phyloP scores from a whole-genome alignment of 2,329 filamentous ascomycete genomes.

The Akanthomyces lecanii region DNA sequence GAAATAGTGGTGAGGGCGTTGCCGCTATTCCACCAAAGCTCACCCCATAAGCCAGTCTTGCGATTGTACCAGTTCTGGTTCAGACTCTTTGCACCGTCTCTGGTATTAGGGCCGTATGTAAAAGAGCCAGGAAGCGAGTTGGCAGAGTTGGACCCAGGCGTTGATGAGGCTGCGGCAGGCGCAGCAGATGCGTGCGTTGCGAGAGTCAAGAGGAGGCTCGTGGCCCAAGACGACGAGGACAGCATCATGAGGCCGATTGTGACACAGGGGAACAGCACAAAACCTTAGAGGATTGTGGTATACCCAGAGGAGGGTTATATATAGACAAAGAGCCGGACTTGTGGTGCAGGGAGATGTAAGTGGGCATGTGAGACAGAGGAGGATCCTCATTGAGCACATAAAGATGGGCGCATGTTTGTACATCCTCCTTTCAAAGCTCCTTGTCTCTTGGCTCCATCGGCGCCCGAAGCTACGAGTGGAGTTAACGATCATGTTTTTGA shows the following conservation, averaged over 20 bases:
- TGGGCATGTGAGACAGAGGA: conserved; percentile 10
- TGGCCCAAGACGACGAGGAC: neutral
- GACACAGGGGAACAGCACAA: neutral
- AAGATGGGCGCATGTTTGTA: neutral
- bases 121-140: conserved; percentile 20
- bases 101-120: conserved; percentile 32
- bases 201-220: neutral
- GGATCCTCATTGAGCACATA: neutral
- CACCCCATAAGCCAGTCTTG: conserved; percentile 58
- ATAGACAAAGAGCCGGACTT: neutral
- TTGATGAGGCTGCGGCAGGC: neutral
- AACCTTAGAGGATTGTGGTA: too few species aligned
- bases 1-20: conserved; percentile 61
- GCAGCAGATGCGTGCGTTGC: neutral
- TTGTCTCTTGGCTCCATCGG: neutral
- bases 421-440: neutral
- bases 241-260: neutral
- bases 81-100: conserved; percentile 38
- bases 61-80: conserved; percentile 58
- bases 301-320: neutral
- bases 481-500: neutral
- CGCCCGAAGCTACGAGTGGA: neutral
- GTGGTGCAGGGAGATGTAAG: neutral
- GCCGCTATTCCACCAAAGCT: conserved; percentile 69
- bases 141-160: too few species aligned